Evolutionary conservation across 768 basidiomycete genomes (phyloP).

Genomic region (Auriscalpium vulgare): DNA sequence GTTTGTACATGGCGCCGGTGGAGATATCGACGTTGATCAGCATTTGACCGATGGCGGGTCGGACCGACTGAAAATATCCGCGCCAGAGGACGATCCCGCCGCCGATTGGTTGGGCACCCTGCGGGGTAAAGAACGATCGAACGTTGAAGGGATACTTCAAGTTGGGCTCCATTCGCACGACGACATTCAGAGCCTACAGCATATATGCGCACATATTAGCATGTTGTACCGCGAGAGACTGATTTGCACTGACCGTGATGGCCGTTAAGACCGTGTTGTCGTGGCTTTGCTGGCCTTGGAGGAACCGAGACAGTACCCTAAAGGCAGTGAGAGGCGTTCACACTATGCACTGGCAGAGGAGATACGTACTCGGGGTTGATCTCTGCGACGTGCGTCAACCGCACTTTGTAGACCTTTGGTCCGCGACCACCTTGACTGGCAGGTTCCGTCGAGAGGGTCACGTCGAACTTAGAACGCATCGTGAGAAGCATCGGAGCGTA

Average conservation of each 20-base stretch:
- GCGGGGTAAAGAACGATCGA: constrained; percentile 63
- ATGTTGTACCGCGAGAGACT: neutral
- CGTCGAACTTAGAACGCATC: constrained; percentile 43
- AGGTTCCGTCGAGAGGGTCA: constrained; percentile 34
- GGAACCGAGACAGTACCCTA: constrained; percentile 59
- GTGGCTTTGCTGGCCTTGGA: constrained; percentile 54
- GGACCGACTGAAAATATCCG: constrained; percentile 74
- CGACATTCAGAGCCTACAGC: constrained; percentile 61
- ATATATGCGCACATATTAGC: neutral
- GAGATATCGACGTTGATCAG: constrained; percentile 74
- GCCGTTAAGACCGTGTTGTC: constrained; percentile 65
- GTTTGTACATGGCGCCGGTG: constrained; percentile 68
- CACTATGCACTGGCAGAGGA: constrained; percentile 16
- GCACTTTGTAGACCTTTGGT: constrained; percentile 63
- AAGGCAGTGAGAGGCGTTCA: neutral
- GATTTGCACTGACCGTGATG: constrained; percentile 40
- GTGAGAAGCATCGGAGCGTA: neutral
- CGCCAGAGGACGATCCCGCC: constrained; percentile 65
- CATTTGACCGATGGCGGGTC: constrained; percentile 56
- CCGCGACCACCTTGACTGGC: constrained; percentile 19
- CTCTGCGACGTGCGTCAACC: constrained; percentile 60
- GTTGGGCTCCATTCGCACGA: constrained; percentile 68
- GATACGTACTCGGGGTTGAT: constrained; percentile 73
- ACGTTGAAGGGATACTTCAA: constrained; percentile 62
- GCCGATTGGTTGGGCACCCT: constrained; percentile 48